phyloP scores from a whole-genome alignment of 2,329 filamentous ascomycete species.

The Ophiostoma ulmi region DNA sequence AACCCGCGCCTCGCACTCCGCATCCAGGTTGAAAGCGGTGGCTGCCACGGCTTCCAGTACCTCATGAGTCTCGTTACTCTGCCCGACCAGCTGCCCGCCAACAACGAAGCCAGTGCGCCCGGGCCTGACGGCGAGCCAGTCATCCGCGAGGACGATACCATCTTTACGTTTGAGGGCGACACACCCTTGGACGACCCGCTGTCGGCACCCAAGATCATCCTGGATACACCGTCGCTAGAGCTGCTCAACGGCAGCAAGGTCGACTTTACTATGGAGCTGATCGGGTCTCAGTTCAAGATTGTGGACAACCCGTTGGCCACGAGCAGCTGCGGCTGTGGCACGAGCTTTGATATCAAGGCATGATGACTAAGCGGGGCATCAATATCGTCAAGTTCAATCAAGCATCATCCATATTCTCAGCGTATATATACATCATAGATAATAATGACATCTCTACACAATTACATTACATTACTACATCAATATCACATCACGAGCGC shows the following conservation, averaged over 20 bases:
- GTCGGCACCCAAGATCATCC: conserved; percentile 67
- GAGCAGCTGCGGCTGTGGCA: conserved; percentile 94
- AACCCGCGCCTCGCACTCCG: conserved; percentile 84
- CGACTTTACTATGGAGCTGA: conserved; percentile 94
- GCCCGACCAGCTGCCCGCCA: conserved; percentile 36
- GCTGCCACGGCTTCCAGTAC: conserved; percentile 98
- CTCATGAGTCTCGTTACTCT: conserved; percentile 77
- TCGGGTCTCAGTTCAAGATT: conserved; percentile 86
- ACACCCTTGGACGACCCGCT: conserved; percentile 38
- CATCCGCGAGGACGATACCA: conserved; percentile 71
- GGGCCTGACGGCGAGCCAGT: conserved; percentile 32
- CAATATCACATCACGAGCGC: background rate
- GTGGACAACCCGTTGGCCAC: conserved; percentile 86
- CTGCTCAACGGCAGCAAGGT: conserved; percentile 89
- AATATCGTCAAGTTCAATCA: background rate
- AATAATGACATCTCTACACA: background rate
- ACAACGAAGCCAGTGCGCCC: background rate
- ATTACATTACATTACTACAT: background rate
- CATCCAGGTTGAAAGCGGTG: conserved; percentile 85
- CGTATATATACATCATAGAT: background rate
- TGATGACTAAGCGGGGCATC: conserved; percentile 32
- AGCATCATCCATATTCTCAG: background rate
- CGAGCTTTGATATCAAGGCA: conserved; percentile 89
- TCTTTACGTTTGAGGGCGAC: conserved; percentile 67
- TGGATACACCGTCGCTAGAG: conserved; percentile 83